These are phyloP conservation scores for Penicillium nucicola DNA, from an alignment of 495 filamentous ascomycete species.

Conservation along the genomic window DNA sequence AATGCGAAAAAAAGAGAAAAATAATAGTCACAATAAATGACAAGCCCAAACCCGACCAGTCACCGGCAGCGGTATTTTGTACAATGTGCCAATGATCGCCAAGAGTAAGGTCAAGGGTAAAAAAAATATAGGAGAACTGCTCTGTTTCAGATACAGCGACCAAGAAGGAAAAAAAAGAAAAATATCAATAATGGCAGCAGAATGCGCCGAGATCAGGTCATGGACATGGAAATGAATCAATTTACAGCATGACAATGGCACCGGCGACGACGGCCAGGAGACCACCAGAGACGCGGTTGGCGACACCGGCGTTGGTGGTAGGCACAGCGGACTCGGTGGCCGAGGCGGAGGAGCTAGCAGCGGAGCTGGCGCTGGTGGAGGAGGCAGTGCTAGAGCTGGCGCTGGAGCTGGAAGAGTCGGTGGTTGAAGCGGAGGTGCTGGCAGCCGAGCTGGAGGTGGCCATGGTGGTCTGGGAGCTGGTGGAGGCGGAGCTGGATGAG, in stretches of 20 bases:
- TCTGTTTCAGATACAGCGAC: slow-evolving; percentile 1
- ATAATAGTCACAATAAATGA: no score
- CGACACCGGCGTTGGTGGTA: slow-evolving; percentile 28
- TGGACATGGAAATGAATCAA: background rate
- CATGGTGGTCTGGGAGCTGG: slow-evolving; percentile 11
- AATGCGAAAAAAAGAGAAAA: no score
- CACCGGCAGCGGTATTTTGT: background rate
- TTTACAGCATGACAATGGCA: slow-evolving; percentile 33
- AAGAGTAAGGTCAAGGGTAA: background rate
- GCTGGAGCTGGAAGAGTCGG: slow-evolving; percentile 20
- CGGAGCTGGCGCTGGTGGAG: slow-evolving; percentile 13
- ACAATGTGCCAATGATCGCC: background rate
- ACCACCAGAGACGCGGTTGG: slow-evolving; percentile 36
- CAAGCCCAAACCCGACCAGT: no score
- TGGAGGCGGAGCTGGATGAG: slow-evolving; percentile 35
- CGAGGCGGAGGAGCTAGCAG: slow-evolving; percentile 11
- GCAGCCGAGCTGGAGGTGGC: slow-evolving; percentile 32
- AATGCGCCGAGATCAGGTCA: background rate
- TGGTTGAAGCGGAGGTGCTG: slow-evolving; percentile 31
- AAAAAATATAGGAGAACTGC: background rate
- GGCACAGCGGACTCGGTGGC: slow-evolving; percentile 18
- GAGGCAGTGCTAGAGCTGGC: slow-evolving; percentile 26
- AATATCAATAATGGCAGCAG: background rate
- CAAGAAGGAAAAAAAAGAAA: background rate
- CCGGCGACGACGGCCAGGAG: slow-evolving; percentile 38